Evolutionary conservation across 345 rosid genomes (phyloP).

Genomic region (Euphorbia tirucalli): DNA sequence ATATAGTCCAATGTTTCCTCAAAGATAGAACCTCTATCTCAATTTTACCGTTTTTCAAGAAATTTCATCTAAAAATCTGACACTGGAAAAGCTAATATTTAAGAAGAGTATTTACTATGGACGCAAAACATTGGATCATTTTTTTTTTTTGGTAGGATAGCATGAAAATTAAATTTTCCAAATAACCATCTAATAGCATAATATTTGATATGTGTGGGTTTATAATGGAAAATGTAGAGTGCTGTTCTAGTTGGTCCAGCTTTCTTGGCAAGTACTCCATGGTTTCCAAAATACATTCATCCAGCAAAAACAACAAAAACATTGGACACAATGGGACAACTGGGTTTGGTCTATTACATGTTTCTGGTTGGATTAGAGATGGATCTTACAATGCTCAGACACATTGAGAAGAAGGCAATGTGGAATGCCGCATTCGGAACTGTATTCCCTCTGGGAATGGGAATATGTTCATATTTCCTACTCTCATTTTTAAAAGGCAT

Average conservation of each 20-base stretch:
- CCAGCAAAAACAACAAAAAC: constrained; percentile 9
- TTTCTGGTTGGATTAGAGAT: constrained; percentile 39
- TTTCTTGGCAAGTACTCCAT: not conserved
- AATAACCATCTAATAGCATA: too few relatives aligned
- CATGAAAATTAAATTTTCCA: too few relatives aligned
- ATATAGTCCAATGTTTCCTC: too few relatives aligned
- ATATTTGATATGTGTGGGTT: not conserved
- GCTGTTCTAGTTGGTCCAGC: constrained; percentile 16
- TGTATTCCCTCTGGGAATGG: constrained; percentile 15
- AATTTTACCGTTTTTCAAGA: too few relatives aligned
- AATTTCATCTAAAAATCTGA: too few relatives aligned
- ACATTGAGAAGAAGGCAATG: constrained; percentile 14
- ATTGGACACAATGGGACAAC: constrained; percentile 18
- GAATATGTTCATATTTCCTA: constrained; percentile 5
- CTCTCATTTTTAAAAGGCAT: not conserved
- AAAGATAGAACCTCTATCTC: too few relatives aligned
- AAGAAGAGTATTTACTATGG: too few relatives aligned
- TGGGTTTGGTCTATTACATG: constrained; percentile 30
- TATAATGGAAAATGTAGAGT: not conserved
- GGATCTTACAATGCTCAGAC: constrained; percentile 18
- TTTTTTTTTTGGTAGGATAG: too few relatives aligned
- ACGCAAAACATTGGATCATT: too few relatives aligned
- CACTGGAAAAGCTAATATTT: too few relatives aligned
- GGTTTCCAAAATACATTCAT: not conserved
- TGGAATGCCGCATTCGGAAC: constrained; percentile 9